Base-by-base conservation (phyloP, 2,329 filamentous ascomycete genomes). In the Gyromitra esculenta region DNA sequence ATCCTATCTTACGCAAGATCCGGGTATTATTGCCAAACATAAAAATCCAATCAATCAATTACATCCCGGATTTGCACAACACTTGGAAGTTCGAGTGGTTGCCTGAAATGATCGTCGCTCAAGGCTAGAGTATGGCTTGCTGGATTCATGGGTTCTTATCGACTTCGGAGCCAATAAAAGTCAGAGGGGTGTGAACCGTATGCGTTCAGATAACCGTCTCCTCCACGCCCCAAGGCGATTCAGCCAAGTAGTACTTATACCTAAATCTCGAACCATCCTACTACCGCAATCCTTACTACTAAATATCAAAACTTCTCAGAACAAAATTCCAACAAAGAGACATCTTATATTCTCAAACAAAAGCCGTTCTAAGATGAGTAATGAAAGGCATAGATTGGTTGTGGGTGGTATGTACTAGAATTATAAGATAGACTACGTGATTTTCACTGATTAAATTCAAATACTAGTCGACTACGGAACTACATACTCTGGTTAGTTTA, bases 401-500 rank as follows among this genome's bases (percentile, higher is more conserved):
- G 57, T 60, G 18, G 37, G 57, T 25, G 57, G 57, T 60, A 43
- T 43, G 57, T 41, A 1, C 11, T 11, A 11, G 15, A 15, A 18
- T 48, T 5, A 5, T 15, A 6, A 45, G 2, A 45, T 1, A 31
- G 39, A 15, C 9, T 39, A 2, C 15, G 18, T 3, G 8, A 64
- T 8, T 11, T 21, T 15, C n/a, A 5, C 45, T 70, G 2, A 21
- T 57, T 64, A 62, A 60, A 15, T 15, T n/a, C 13, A 2, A 15
- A 35, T 31, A 13, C 35, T 15, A 76, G 75, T 80, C 11, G 79
- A 80, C 63, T 80, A 73, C 50, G 79, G 79, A 31, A 80, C 79
- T 0, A 79, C 79, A 8, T 80, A 72, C 50, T 78, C 78, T 48
- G 79, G 79, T 80, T 50, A 31, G 59, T 56, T 15, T 21, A 8